Conservation (phyloP, 306 rosid species). For the Castanopsis chinensis region DNA sequence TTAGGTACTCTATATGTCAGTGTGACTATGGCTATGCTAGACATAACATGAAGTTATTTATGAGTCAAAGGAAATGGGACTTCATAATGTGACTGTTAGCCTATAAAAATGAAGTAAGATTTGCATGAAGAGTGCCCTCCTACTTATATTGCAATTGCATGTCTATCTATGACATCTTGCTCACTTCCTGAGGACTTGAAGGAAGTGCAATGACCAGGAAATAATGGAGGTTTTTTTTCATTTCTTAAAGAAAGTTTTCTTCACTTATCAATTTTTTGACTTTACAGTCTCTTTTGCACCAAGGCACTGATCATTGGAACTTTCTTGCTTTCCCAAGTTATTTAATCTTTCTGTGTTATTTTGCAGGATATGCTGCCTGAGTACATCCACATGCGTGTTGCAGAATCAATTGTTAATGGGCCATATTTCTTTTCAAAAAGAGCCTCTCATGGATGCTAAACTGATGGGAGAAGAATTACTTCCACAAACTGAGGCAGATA, state of each 20-base stretch:
- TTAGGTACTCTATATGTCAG: not conserved
- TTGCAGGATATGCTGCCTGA: conserved; percentile 96
- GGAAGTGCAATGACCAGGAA: not conserved
- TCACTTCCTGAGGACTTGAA: not conserved
- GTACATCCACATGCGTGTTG: conserved; percentile 80
- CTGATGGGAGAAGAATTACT: conserved; percentile 74
- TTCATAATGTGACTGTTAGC: not conserved
- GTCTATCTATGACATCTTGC: not conserved
- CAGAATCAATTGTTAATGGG: conserved; percentile 73
- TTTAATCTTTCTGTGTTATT: not conserved
- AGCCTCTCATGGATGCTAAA: conserved; percentile 47
- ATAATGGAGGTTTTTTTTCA: not conserved
- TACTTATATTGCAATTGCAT: not conserved
- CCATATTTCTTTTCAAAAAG: conserved; percentile 64
- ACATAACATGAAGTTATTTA: not conserved
- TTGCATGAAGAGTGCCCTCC: not conserved
- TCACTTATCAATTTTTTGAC: not conserved
- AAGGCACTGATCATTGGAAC: not conserved
- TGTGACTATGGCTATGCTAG: not conserved
- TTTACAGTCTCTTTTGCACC: not conserved
- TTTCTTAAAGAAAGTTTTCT: not conserved
- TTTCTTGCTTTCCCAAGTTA: not conserved
- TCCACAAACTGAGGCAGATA: conserved; percentile 94
- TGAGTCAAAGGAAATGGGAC: not conserved
- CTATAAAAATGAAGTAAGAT: not conserved